These are phyloP conservation scores for Globisporangium abappressorium DNA, from an alignment of 352 stramenopile genomes.

Conservation along the genomic window DNA sequence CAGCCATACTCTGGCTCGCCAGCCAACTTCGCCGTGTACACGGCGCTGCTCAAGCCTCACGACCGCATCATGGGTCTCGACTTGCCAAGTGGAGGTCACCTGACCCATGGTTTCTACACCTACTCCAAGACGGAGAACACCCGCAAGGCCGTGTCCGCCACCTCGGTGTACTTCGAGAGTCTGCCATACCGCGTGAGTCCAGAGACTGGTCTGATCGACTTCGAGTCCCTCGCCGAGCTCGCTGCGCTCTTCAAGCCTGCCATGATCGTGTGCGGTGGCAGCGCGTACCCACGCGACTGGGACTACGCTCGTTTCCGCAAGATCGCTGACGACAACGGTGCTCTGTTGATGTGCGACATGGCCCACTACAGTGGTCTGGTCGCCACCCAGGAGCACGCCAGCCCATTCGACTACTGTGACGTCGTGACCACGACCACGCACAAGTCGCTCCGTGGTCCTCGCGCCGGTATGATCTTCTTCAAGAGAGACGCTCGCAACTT, in stretches of 20 bases:
- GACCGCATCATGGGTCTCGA: slow-evolving; percentile 99
- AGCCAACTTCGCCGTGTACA: slow-evolving; percentile 99
- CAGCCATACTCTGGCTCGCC: slow-evolving; percentile 97
- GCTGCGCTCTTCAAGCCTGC: slow-evolving; percentile 97
- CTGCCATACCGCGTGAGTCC: slow-evolving; percentile 96
- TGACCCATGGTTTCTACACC: slow-evolving; percentile 99
- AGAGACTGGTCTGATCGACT: slow-evolving; percentile 97
- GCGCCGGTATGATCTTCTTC: slow-evolving; percentile 99
- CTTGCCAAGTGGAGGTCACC: slow-evolving; percentile 96
- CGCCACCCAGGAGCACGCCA: slow-evolving; percentile 91
- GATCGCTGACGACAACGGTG: slow-evolving; percentile 97
- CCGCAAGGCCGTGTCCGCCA: slow-evolving; percentile 98
- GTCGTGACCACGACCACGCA: slow-evolving; percentile 99
- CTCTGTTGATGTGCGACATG: slow-evolving; percentile 99
- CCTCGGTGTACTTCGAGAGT: slow-evolving; percentile 99
- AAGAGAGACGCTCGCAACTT: slow-evolving; percentile 93
- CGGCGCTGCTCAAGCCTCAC: slow-evolving; percentile 94
- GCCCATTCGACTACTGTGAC: slow-evolving; percentile 98
- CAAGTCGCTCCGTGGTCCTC: slow-evolving; percentile 97
- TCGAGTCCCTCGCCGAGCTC: slow-evolving; percentile 93
- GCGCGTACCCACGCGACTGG: slow-evolving; percentile 98
- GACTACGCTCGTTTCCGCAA: slow-evolving; percentile 97
- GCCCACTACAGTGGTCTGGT: slow-evolving; percentile 99
- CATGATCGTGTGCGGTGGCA: slow-evolving; percentile 97
- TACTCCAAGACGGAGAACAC: slow-evolving; percentile 96